phyloP scores from a whole-genome alignment of 371 early-diverging fungal genomes.

The Haplosporangium sp. region DNA sequence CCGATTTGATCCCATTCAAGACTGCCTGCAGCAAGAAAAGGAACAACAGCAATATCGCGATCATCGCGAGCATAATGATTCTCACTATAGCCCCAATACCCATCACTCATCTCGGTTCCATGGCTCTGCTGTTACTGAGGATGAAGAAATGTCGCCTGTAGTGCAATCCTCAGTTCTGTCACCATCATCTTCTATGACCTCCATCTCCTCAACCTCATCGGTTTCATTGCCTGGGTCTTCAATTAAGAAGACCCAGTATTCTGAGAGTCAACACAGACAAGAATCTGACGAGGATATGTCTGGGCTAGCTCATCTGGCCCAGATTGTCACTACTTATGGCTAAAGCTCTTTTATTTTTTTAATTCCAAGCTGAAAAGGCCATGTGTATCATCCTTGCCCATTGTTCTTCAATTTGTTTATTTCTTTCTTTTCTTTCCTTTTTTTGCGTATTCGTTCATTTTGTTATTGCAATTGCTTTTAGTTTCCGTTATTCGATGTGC shows the following conservation, averaged over 20 bases:
- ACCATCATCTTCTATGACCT: constrained; percentile 40
- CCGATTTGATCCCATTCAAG: constrained; percentile 54
- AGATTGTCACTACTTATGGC: constrained; percentile 52
- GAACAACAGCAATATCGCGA: constrained; percentile 22
- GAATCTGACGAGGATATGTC: constrained; percentile 38
- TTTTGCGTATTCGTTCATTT: not conserved
- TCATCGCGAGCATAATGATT: constrained; percentile 10
- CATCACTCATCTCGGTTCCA: constrained; percentile 6
- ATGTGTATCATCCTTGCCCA: constrained; percentile 12
- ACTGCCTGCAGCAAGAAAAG: constrained; percentile 49
- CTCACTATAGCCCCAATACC: constrained; percentile 2
- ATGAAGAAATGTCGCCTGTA: constrained; percentile 27
- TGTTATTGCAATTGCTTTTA: not conserved
- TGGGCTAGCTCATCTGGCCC: constrained; percentile 47
- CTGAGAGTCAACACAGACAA: constrained; percentile 11
- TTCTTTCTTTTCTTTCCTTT: not conserved
- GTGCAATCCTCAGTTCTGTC: constrained; percentile 30
- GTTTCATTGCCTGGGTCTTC: constrained; percentile 8
- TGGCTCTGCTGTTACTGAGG: constrained; percentile 12
- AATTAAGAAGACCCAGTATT: not conserved
- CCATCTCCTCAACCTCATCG: constrained; percentile 34
- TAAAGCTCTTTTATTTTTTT: constrained; percentile 12
- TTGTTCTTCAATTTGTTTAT: constrained; percentile 5
- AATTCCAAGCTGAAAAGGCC: not conserved
- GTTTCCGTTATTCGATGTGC: too few species aligned